A percentile compares a stretch with the other conserved stretches of the same genome.
phyloP scores from a whole-genome alignment of 2,329 filamentous ascomycete species.

The Byssoonygena ceratinophila region DNA sequence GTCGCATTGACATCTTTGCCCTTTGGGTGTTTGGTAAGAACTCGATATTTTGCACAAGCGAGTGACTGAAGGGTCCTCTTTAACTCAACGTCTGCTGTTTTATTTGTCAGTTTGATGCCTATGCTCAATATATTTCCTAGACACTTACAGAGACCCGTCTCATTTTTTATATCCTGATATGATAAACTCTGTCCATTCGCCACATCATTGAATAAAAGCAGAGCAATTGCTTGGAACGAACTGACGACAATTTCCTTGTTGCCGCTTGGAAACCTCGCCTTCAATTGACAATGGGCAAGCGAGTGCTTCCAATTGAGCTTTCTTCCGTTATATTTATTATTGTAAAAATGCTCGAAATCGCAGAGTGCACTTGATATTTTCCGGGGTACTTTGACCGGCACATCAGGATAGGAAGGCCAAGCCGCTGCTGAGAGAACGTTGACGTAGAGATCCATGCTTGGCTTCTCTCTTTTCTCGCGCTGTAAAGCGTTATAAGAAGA shows the following conservation, averaged over 20 bases:
- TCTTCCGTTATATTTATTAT: slow-evolving; percentile 76
- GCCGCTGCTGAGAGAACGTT: slow-evolving; percentile 83
- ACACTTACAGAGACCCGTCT: slow-evolving; percentile 58
- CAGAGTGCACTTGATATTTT: slow-evolving; percentile 66
- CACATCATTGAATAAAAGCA: slow-evolving; percentile 77
- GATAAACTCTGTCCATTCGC: slow-evolving; percentile 53
- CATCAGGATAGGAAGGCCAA: slow-evolving; percentile 85
- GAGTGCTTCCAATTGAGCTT: slow-evolving; percentile 85
- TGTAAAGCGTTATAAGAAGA: slow-evolving; percentile 65
- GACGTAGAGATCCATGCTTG: slow-evolving; percentile 63
- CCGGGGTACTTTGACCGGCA: slow-evolving; percentile 60
- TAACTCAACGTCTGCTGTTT: slow-evolving; percentile 59
- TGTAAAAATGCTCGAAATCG: slow-evolving; percentile 77
- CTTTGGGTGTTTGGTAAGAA: slow-evolving; percentile 75
- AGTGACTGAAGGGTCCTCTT: slow-evolving; percentile 88
- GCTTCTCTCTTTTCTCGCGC: slow-evolving; percentile 48
- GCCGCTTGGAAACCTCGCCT: slow-evolving; percentile 67
- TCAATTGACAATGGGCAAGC: slow-evolving; percentile 80
- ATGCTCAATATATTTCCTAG: neutral
- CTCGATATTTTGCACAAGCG: slow-evolving; percentile 77
- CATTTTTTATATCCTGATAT: slow-evolving; percentile 64
- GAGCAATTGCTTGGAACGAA: slow-evolving; percentile 81
- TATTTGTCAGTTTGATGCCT: neutral
- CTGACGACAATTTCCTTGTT: slow-evolving; percentile 82
- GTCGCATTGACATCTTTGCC: slow-evolving; percentile 65